phyloP scores from a whole-genome alignment of 345 rosid genomes.

The Populus pruinosa region DNA sequence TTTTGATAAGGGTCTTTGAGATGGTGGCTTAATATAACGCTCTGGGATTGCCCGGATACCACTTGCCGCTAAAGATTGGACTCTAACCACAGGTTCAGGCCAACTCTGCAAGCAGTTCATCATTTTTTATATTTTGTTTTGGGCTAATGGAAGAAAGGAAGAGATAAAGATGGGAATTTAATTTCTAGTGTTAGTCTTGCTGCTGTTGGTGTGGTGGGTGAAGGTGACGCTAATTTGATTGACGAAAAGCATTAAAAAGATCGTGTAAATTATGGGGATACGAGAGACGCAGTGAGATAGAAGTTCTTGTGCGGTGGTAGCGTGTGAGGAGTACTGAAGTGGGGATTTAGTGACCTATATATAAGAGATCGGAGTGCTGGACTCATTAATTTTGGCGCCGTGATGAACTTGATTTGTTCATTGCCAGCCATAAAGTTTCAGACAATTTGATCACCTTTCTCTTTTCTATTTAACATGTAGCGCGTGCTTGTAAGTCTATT shows the following conservation, averaged over 20 bases:
- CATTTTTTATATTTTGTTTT: not conserved
- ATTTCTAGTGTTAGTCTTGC: not conserved
- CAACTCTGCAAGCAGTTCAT: constrained; percentile 25
- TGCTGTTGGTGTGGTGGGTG: not conserved
- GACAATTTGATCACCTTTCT: not conserved
- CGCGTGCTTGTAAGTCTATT: too few relatives aligned
- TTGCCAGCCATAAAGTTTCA: not conserved
- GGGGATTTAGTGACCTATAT: not conserved
- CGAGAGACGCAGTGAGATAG: not conserved
- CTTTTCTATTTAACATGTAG: not conserved
- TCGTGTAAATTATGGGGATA: constrained; percentile 3
- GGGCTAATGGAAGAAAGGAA: not conserved
- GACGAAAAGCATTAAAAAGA: not conserved
- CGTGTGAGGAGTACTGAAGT: not conserved
- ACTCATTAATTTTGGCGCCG: constrained; percentile 5
- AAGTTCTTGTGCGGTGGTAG: not conserved
- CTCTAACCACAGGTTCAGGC: constrained; percentile 32
- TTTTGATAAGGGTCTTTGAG: constrained; percentile 2
- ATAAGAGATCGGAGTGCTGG: not conserved
- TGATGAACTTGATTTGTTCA: constrained; percentile 3
- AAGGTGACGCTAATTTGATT: not conserved
- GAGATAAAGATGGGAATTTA: not conserved
- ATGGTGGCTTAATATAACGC: constrained; percentile 23
- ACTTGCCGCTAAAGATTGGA: constrained; percentile 27
- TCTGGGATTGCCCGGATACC: constrained; percentile 22